These are phyloP conservation scores for Euryodendron excelsum DNA, from an alignment of 148 eudicot species.

Conservation along the genomic window DNA sequence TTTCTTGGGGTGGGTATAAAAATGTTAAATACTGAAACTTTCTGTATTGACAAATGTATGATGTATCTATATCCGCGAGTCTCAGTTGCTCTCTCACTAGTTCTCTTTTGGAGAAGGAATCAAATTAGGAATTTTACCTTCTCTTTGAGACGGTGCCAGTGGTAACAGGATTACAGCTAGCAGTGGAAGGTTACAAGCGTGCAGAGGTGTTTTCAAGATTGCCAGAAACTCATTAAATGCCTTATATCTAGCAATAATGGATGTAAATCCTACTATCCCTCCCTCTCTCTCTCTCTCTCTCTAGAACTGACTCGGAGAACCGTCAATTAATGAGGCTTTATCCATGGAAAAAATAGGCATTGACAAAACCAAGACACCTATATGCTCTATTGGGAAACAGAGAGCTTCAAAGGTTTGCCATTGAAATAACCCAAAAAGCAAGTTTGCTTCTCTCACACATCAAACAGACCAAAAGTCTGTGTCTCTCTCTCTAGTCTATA, in stretches of 20 bases:
- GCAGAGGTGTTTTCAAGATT: background rate
- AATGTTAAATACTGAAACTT: background rate
- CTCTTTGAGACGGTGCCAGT: background rate
- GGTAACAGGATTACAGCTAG: background rate
- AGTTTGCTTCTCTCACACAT: background rate
- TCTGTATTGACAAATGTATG: background rate
- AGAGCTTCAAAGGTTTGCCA: constrained; percentile 1
- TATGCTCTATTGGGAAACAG: background rate
- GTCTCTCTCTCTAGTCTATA: background rate
- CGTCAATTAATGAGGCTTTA: background rate
- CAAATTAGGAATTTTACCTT: background rate
- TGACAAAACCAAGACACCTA: background rate
- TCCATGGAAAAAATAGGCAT: background rate
- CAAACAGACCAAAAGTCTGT: background rate
- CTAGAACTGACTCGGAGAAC: too few relatives aligned
- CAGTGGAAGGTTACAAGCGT: background rate
- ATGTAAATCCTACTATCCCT: background rate
- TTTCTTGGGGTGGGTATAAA: background rate
- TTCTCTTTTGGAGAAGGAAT: background rate
- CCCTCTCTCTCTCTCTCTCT: background rate
- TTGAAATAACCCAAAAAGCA: background rate
- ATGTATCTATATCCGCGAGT: background rate
- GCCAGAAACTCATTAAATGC: background rate
- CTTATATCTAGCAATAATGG: background rate
- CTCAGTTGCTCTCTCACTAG: background rate